phyloP scores from a whole-genome alignment of 2,329 filamentous ascomycete genomes.

The Ascochyta lentis region DNA sequence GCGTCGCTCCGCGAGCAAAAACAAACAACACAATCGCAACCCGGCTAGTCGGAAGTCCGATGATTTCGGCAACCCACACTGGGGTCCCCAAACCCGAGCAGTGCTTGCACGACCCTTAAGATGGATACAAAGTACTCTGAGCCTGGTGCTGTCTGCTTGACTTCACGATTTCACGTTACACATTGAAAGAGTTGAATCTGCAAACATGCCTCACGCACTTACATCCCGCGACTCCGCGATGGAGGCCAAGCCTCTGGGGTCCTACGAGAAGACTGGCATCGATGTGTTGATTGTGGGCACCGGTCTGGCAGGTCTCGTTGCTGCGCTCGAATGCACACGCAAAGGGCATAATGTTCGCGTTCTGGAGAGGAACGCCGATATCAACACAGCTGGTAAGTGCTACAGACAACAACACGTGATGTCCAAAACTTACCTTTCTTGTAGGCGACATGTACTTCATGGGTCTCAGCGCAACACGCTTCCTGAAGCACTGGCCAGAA shows the following conservation, averaged over 20 bases:
- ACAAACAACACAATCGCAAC: slow-evolving; percentile 16
- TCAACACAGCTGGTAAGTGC: slow-evolving; percentile 60
- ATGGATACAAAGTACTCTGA: slow-evolving; percentile 18
- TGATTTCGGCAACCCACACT: slow-evolving; percentile 28
- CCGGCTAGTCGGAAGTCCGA: slow-evolving; percentile 20
- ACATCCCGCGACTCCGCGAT: slow-evolving; percentile 56
- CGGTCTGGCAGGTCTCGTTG: slow-evolving; percentile 48
- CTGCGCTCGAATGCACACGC: slow-evolving; percentile 48
- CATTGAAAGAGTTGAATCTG: slow-evolving; percentile 4
- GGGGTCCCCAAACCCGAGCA: slow-evolving; percentile 31
- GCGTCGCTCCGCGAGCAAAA: slow-evolving; percentile 2
- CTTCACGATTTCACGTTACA: slow-evolving; percentile 9
- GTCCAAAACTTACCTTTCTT: background rate
- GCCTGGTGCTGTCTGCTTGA: slow-evolving; percentile 8
- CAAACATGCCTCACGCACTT: slow-evolving; percentile 49
- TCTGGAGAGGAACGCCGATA: slow-evolving; percentile 54
- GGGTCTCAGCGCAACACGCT: slow-evolving; percentile 62
- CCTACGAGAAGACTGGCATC: slow-evolving; percentile 54
- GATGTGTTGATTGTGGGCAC: slow-evolving; percentile 51
- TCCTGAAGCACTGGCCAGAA: slow-evolving; percentile 64
- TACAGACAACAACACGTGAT: background rate
- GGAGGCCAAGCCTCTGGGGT: slow-evolving; percentile 59
- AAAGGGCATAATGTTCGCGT: slow-evolving; percentile 51
- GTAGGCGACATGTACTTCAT: slow-evolving; percentile 67
- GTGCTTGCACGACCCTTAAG: slow-evolving; percentile 19